Evolutionary conservation across 2,329 filamentous ascomycete genomes (phyloP), one percentile per base, ranked within the genome.

Genomic region (Colletotrichum sp.): DNA sequence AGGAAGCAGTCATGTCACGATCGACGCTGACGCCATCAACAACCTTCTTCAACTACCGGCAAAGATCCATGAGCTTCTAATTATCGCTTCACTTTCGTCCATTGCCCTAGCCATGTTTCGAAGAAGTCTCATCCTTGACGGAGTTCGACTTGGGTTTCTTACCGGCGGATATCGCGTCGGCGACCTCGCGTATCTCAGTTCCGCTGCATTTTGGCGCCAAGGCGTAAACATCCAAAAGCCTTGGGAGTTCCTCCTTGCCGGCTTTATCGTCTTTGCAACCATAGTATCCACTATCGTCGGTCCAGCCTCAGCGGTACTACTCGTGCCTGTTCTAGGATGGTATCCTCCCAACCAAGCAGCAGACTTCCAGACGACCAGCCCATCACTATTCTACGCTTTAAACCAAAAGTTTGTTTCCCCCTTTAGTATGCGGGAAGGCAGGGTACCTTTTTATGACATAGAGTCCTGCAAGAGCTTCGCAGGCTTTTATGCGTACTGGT

Each of bases 81-180:
- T 76, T 8, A 13, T 73, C 3, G 64, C 65, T n/a, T 76, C 74
- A 7, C 28, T 76, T 12, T 52, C 70, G 0, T 64, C 57, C 21
- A 65, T 74, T 5, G 8, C 70, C 2, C 21, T 73, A 10, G n/a
- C 59, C 7, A 72, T 66, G 64, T 73, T 68, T 7, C 28, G 60
- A 28, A 21, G 65, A 2, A 18, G 70, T 2, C 28, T 76, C 2
- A 30, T 70, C 7, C 12, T 12, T 3, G 18, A 52, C 13, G 70
- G 74, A 2, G 57, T 76, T 26, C 64, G 69, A 3, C 18, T 72
- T 15, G 74, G 74, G 1, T 74, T 76, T 12, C 59, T 76, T 4
- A 76, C 74, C 1, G 74, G 70, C 16, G 66, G 71, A 6, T 74
- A 76, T 18, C 74, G 74, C 13, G 60, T 74, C 5, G 74, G 74